Evolutionary conservation across 1,284 basidiomycete species (phyloP).

Genomic region (Cystobasidium sp.): DNA sequence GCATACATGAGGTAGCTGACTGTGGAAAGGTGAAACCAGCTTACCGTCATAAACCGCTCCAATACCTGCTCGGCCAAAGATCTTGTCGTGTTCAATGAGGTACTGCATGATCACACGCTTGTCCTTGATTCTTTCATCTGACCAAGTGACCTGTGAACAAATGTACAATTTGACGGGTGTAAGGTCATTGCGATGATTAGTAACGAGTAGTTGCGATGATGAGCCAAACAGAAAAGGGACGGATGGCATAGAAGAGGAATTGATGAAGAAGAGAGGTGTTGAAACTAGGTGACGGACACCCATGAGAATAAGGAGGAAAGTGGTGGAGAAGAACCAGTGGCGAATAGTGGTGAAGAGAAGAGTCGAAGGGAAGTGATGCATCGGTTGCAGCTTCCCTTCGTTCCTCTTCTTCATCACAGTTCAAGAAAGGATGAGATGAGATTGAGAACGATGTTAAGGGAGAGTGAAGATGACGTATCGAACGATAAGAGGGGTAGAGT

Average conservation of each 20-base stretch:
- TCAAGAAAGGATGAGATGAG: no score
- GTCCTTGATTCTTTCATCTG: constrained; percentile 25
- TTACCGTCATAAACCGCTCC: constrained; percentile 37
- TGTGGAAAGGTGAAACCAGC: not conserved
- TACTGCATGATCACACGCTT: constrained; percentile 19
- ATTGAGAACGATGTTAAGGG: no score
- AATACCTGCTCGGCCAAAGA: constrained; percentile 29
- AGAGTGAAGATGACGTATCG: no score
- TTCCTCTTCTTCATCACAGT: no score
- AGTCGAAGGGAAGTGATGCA: not conserved
- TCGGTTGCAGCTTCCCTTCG: not conserved
- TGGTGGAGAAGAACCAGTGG: no score
- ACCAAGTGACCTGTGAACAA: constrained; percentile 31
- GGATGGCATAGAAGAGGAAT: no score
- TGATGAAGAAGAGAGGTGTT: no score
- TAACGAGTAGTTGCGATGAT: not conserved
- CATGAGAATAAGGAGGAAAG: no score
- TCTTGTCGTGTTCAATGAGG: constrained; percentile 27
- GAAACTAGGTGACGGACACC: no score
- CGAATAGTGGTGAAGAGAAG: no score
- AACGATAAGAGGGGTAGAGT: no score
- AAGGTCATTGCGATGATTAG: not conserved
- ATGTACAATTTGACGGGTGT: not conserved
- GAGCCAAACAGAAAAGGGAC: no score
- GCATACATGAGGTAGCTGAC: not conserved